Base-by-base conservation (phyloP, 306 rosid species). In the Cucumis hystrix region DNA sequence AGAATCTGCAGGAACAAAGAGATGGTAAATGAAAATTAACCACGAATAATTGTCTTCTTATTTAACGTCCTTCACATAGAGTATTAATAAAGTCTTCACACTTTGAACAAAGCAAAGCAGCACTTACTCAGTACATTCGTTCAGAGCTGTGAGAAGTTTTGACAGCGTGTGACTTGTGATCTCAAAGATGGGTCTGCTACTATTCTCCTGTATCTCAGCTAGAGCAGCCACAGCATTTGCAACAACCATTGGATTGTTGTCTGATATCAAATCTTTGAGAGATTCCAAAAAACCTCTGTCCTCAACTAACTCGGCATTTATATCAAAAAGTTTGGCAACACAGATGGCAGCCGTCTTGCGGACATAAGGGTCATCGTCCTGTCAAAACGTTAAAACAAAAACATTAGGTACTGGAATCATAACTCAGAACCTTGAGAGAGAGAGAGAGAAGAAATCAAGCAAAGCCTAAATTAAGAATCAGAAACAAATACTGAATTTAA, bases 181-280 rank as follows among this genome's bases (percentile, higher is more conserved):
- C 83, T 96, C 98, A 89, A 96, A 92, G 83, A 96, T 87, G 65
- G 96, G 96, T 84, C 89, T 86, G 71, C 83, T 88, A 73, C 96
- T 92, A 73, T 86, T 89, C 74, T 96, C 99, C 82, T 96, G 99
- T 83, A 96, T 89, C 89, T 96, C 99, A 35, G 99, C 97, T 30
- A 96, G 97, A 30, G 98, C 91, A 25, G 99, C 99, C 69, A 96
- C 99, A 39, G 98, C 99, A 84, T 96, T 96, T 77, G 99, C 99
- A 77, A 96, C 99, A 87, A 96, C 99, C 99, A 96, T 96, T 74
- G 99, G 99, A 87, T 92, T 96, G 79, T 96, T 96, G 86, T 96
- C 99, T 77, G 99, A 96, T 86, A 96, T 92, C 87, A 96, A 96
- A 86, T 96, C 99, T 91, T 91, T 92, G 70, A 96, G 92, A 79